These are phyloP conservation scores for Larix kaempferi DNA, from an alignment of 75 land plant genomes.

Conservation along the genomic window DNA sequence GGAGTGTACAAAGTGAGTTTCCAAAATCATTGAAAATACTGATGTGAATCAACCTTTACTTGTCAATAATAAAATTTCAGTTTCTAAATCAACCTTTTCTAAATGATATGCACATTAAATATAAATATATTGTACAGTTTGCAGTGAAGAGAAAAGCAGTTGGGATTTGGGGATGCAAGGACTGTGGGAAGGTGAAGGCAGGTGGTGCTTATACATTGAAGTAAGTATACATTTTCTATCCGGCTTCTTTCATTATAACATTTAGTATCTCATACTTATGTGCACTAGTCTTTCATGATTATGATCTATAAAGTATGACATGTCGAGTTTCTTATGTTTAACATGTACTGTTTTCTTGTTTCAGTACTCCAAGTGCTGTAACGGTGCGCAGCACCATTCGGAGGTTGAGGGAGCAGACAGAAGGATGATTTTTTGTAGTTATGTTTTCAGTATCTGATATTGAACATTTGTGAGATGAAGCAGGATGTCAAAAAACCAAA, in stretches of 20 bases:
- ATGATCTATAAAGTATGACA: not conserved
- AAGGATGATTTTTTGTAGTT: slow-evolving; percentile 16
- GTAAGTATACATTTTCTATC: slow-evolving; percentile 29
- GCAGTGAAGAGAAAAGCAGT: slow-evolving; percentile 90
- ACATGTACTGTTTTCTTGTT: not conserved
- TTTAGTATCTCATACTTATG: not conserved
- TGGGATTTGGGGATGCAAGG: slow-evolving; percentile 87
- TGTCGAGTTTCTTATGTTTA: not conserved
- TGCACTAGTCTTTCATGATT: not conserved
- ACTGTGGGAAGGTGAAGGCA: slow-evolving; percentile 84
- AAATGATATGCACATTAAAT: not conserved
- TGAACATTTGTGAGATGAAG: not conserved
- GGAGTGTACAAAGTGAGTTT: too few relatives aligned
- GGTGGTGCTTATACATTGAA: slow-evolving; percentile 86
- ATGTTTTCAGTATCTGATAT: not conserved
- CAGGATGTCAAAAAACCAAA: not conserved
- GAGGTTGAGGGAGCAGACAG: slow-evolving; percentile 81
- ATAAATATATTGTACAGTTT: slow-evolving; percentile 34
- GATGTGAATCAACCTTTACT: too few relatives aligned
- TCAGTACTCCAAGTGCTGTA: slow-evolving; percentile 84
- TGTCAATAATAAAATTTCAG: too few relatives aligned
- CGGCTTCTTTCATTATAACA: not conserved
- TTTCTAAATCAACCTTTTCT: too few relatives aligned
- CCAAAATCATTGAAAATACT: too few relatives aligned
- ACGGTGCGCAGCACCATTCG: slow-evolving; percentile 88